Conservation (phyloP, 2,329 filamentous ascomycete genomes). For the Coniochaeta sp. region DNA sequence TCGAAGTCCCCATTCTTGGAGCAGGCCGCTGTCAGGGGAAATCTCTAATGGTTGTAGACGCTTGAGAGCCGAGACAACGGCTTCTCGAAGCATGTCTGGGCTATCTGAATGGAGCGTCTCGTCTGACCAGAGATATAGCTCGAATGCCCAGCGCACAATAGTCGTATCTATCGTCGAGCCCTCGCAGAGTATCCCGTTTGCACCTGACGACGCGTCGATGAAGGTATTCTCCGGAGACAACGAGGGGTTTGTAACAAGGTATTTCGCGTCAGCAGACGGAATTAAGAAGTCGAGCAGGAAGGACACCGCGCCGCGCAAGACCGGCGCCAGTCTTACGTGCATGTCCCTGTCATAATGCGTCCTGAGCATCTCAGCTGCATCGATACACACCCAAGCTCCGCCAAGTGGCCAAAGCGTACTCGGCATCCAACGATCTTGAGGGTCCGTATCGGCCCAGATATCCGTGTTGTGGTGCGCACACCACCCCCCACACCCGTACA, state of each 20-base stretch:
- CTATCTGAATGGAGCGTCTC: conserved; percentile 6
- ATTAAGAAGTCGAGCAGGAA: conserved; percentile 22
- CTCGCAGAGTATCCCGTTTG: conserved; percentile 29
- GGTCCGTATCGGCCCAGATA: conserved; percentile 26
- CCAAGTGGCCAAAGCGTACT: conserved; percentile 20
- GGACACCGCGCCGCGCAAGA: conserved; percentile 20
- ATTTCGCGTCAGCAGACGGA: conserved; percentile 13
- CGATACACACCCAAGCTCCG: conserved; percentile 19
- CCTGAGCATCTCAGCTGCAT: conserved; percentile 19
- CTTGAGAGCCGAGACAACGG: conserved; percentile 12
- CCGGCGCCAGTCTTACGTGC: conserved; percentile 15
- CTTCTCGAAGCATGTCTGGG: conserved; percentile 7
- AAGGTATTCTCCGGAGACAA: conserved; percentile 25
- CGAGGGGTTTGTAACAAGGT: conserved; percentile 23
- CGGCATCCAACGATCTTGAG: conserved; percentile 23
- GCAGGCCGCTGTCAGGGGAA: conserved; percentile 20
- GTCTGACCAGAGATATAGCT: conserved; percentile 16
- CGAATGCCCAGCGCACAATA: conserved; percentile 23
- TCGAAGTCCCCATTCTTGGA: conserved; percentile 31
- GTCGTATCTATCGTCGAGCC: conserved; percentile 39
- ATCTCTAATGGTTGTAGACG: conserved; percentile 16
- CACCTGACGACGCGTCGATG: conserved; percentile 17
- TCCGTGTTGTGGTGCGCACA: conserved; percentile 28
- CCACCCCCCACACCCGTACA: conserved; percentile 25
- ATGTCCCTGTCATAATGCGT: conserved; percentile 16